Evolutionary conservation across 495 filamentous ascomycete species (phyloP), one percentile per base, ranked within the genome.

Genomic region (Aspergillus incahuasiensis): DNA sequence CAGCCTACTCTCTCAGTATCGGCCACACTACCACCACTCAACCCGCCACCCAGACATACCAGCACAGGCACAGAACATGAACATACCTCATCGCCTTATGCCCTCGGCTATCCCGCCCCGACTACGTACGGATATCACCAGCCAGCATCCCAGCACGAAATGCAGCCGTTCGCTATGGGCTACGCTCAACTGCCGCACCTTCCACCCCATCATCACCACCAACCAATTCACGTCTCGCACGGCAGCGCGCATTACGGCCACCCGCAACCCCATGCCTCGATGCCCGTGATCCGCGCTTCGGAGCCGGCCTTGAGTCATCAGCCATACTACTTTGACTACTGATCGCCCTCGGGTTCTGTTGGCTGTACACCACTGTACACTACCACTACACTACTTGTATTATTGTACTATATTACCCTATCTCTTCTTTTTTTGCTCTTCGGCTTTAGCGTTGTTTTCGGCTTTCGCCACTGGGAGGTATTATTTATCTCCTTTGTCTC

Each of bases 271-370:
- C 51, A 53, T 19, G 25, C 2, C 34, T 58, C 58, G 12, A 57
- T 44, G 34, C 55, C 62, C 6, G 49, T 57, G 3, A 54, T 63
- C 9, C 59, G 54, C n/a, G n/a, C n/a, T 3, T 51, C 63, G 0
- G 51, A 30, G 0, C 20, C 50, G 4, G 63, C 59, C 19, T 56
- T 71, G 43, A 60, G 61, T 49, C 43, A 52, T 8, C 61, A 68
- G 11, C 67, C 69, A 2, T 74, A 69, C 38, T 71, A 70, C 58
- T 74, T 68, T 48, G 58, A 63, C 16, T 66, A 64, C 19, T 66
- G 38, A 47, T 35, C 38, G 8, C 21, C 24, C 25, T 28, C 4
- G 25, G n/a, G n/a, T n/a, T 13, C 35, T 38, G 24, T 21, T 46
- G 21, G 30, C 48, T 47, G 44, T 47, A 34, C 16, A 38, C 11